phyloP scores from a whole-genome alignment of 495 filamentous ascomycete species.

The Tuber brumale region DNA sequence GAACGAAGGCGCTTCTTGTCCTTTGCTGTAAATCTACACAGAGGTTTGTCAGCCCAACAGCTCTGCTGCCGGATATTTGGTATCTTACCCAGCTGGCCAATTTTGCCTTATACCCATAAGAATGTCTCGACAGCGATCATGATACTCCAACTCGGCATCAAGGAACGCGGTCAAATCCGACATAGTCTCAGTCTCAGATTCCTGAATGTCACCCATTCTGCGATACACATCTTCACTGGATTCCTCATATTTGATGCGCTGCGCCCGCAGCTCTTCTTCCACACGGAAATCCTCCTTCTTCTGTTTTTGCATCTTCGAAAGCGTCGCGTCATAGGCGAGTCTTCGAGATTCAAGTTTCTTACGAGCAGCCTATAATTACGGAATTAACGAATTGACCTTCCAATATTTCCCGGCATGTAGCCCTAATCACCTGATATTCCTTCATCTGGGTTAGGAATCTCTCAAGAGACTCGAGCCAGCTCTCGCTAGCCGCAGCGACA shows the following conservation, averaged over 20 bases:
- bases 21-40: constrained; percentile 39
- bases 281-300: constrained; percentile 89
- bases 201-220: constrained; percentile 94
- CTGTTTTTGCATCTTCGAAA: constrained; percentile 85
- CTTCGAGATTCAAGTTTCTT: constrained; percentile 93
- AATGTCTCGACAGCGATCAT: constrained; percentile 79
- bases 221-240: constrained; percentile 86
- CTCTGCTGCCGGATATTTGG: not conserved
- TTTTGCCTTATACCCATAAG: constrained; percentile 60
- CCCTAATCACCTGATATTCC: constrained; percentile 72
- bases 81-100: constrained; percentile 58
- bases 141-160: constrained; percentile 84
- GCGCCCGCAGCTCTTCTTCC: constrained; percentile 84
- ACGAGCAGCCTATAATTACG: constrained; percentile 57
- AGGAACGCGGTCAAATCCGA: constrained; percentile 73
- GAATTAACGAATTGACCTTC: constrained; percentile 8
- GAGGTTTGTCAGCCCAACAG: constrained; percentile 6
- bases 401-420: not conserved
- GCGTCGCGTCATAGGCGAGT: constrained; percentile 83
- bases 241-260: constrained; percentile 96
- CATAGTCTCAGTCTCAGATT: constrained; percentile 78
- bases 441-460: constrained; percentile 91
- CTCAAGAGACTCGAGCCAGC: constrained; percentile 89
- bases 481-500: constrained; percentile 68
- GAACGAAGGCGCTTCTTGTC: constrained; percentile 46